Conservation (phyloP, 768 basidiomycete species). For the Chalciporus chontae region DNA sequence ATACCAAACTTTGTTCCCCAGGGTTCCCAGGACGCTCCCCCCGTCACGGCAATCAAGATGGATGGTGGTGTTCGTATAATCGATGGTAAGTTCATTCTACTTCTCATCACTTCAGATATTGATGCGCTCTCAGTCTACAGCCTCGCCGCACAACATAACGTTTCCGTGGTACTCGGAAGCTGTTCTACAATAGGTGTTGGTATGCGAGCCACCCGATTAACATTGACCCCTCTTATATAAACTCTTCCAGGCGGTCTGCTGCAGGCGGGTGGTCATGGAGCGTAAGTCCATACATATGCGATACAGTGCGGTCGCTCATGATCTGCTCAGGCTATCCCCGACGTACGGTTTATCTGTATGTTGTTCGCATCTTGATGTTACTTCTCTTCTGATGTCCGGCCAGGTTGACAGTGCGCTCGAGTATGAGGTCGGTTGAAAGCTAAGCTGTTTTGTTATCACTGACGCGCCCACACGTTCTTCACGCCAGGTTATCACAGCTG, state of each 20-base stretch:
- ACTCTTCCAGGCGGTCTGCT: constrained; percentile 40
- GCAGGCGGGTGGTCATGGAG: constrained; percentile 45
- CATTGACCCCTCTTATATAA: not conserved
- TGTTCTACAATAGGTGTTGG: constrained; percentile 20
- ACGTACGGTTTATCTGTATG: not conserved
- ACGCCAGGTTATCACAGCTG: constrained; percentile 36
- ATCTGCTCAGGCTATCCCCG: not conserved
- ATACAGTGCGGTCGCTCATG: not conserved
- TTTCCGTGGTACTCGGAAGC: constrained; percentile 15
- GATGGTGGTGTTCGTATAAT: not conserved
- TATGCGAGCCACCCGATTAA: not conserved
- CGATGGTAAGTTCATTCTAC: not conserved
- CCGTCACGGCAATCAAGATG: not conserved
- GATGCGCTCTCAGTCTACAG: constrained; percentile 7
- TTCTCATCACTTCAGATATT: too few species aligned
- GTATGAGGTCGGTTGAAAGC: constrained; percentile 22
- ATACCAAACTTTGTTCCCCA: not conserved
- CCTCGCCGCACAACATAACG: constrained; percentile 6
- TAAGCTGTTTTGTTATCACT: not conserved
- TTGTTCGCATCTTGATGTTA: not conserved
- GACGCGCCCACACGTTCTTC: not conserved
- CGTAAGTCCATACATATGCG: constrained; percentile 5
- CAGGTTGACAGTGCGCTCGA: constrained; percentile 45
- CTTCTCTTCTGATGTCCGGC: constrained; percentile 13
- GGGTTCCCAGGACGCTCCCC: not conserved